Evolutionary conservation across 129 eudicot genomes (phyloP), one percentile per base, ranked within the genome.

Genomic region (Flaveria bidentis): DNA sequence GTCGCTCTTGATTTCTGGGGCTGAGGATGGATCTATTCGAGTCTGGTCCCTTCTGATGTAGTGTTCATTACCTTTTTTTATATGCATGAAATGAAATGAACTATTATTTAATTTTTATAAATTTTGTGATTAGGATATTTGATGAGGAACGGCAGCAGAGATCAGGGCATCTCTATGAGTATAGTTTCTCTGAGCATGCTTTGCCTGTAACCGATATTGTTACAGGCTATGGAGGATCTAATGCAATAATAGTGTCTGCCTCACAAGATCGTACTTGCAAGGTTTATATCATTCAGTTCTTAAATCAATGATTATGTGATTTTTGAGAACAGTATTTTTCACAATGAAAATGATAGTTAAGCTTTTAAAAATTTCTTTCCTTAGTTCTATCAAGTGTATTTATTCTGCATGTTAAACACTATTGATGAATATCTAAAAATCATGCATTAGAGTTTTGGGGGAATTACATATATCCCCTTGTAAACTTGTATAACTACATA

Each of bases 231-330:
- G 98, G 97, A 51, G 92, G 97, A 71, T 86, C 88, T 52, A 90
- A 90, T 83, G 97, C 98, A 64, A 84, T 93, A 50, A 87, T 93
- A 30, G 58, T 93, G 30, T 90, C 98, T 53, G 86, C 97, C 67
- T 93, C 97, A 22, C 91, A 88, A 87, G 98, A 93, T 74, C 86
- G 93, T 55, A 93, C 98, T 63, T 93, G 97, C 90, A 93, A 93
- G 98, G 98, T 93, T 46, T 52, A 71, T 14, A 61, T 23, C 47
- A 15, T 61, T 76, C 26, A 17, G 46, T 66, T n/a, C 9, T 56
- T 14, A 44, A 16, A 28, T 53, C 0, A 6, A 41, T 57, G 70
- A 18, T 67, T 72, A 23, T 60, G 23, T 16, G 26, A 9, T 70
- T 58, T 49, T 15, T n/a, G 69, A 76, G 30, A 10, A 18, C 30